Evolutionary conservation across 768 basidiomycete species (phyloP).

Genomic region (Macrocybe gigantea): DNA sequence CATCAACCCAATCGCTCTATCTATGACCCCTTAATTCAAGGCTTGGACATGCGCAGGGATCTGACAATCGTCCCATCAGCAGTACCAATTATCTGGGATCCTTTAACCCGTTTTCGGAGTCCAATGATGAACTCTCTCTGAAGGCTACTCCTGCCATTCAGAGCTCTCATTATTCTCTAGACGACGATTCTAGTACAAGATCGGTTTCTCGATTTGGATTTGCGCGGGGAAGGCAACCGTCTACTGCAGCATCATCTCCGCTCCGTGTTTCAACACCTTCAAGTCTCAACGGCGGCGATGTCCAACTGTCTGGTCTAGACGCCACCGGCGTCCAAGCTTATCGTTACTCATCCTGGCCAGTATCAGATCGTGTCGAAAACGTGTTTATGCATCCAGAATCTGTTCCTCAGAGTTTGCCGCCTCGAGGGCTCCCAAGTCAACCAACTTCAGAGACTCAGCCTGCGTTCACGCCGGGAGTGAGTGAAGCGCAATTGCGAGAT

Average conservation of each 20-base stretch:
- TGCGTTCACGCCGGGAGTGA: constrained; percentile 44
- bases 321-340: background rate
- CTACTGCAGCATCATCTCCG: constrained; percentile 54
- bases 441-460: constrained; percentile 31
- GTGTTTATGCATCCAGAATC: constrained; percentile 30
- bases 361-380: constrained; percentile 33
- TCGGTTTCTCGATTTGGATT: constrained; percentile 81
- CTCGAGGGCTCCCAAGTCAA: constrained; percentile 30
- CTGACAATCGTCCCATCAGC: constrained; percentile 28
- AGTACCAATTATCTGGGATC: constrained; percentile 61
- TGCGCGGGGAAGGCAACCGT: constrained; percentile 63
- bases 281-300: constrained; percentile 38
- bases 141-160: constrained; percentile 24
- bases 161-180: constrained; percentile 28
- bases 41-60: too few species aligned
- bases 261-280: constrained; percentile 51
- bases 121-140: constrained; percentile 38
- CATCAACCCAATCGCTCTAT: constrained; percentile 43
- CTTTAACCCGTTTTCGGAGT: constrained; percentile 78
- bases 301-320: constrained; percentile 35
- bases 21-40: constrained; percentile 33
- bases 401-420: too few species aligned
- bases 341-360: constrained; percentile 32
- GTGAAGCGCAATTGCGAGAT: constrained; percentile 73
- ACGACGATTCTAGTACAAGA: constrained; percentile 55